Evolutionary conservation across 1,284 basidiomycete genomes (phyloP), one percentile per base, ranked within the genome.

Genomic region (Ceratobasidium papillatum): DNA sequence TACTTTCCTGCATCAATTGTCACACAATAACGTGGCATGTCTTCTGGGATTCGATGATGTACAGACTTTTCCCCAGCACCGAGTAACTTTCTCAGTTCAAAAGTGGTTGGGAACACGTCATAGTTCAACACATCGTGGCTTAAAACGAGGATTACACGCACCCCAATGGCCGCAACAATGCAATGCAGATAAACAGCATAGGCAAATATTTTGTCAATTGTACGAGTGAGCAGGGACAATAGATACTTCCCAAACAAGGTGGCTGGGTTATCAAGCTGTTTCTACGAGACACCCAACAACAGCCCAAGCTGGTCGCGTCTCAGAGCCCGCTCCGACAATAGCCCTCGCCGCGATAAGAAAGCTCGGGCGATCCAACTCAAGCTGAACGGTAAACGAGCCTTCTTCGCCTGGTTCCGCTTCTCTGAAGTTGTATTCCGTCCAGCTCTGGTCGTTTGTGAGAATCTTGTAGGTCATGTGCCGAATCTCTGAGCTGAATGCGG

Each of bases 101-200:
- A 32, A 56, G 14, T n/a, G 12, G 14, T 11, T 14, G 51, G 56
- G 17, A 61, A 22, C 34, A 66, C 64, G 34, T 66, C 64, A 66
- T 52, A 66, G 19, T 22, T 54, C 47, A 22, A n/a, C 11, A 30
- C 64, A 66, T 66, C 64, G 49, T 49, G 64, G 64, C 64, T 27
- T 41, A 45, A 56, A 66, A 54, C 49, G 49, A 36, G 64, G 47
- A 22, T 9, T 30, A 17, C 62, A 64, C 62, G 62, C 62, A 2
- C 34, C 1, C 38, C 3, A 30, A 27, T 7, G 17, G n/a, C 41
- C 45, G 9, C n/a, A 17, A n/a, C 14, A 43, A 43, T 49, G 5
- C 25, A 5, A 49, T 45, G 12, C 19, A 27, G 62, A 34, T 22
- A 49, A 22, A 14, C 43, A 19, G 14, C 34, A 61, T 17, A 27